Conservation (phyloP, 73 alveolate species). For the Urostyla sp. region DNA sequence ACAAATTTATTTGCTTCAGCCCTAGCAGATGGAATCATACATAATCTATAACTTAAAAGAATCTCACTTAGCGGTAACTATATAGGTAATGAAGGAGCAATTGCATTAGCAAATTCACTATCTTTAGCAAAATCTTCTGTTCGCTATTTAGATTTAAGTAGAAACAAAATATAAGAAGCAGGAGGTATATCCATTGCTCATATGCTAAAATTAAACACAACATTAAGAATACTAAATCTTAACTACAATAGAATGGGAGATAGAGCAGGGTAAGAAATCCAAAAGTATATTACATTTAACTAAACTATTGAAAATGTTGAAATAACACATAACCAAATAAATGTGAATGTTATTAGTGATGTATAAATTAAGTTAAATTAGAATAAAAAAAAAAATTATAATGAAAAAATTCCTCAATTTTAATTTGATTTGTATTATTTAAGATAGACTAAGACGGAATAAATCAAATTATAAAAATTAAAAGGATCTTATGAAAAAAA, state of each 20-base stretch:
- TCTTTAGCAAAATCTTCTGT: constrained; percentile 58
- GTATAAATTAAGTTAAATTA: constrained; percentile 61
- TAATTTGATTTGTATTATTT: constrained; percentile 44
- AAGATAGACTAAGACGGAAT: constrained; percentile 1
- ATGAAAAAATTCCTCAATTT: constrained; percentile 60
- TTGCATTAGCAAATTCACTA: constrained; percentile 65
- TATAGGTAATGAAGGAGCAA: constrained; percentile 69
- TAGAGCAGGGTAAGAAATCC: constrained; percentile 60
- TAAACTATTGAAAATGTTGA: constrained; percentile 62
- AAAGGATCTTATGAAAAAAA: not conserved
- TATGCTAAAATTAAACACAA: constrained; percentile 55
- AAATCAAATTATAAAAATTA: not conserved
- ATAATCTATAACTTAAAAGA: constrained; percentile 61
- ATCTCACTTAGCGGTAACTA: constrained; percentile 63
- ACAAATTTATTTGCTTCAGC: constrained; percentile 57
- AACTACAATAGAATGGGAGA: constrained; percentile 71
- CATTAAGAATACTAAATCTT: constrained; percentile 64
- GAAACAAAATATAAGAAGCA: constrained; percentile 65
- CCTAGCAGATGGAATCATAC: constrained; percentile 62
- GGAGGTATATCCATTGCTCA: constrained; percentile 65
- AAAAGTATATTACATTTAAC: constrained; percentile 53
- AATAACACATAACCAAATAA: constrained; percentile 65
- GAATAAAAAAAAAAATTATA: constrained; percentile 59
- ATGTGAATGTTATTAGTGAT: constrained; percentile 67
- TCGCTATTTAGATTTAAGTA: constrained; percentile 52